phyloP scores from a whole-genome alignment of 164 flowering plant species.

The Cinnamomum chago region DNA sequence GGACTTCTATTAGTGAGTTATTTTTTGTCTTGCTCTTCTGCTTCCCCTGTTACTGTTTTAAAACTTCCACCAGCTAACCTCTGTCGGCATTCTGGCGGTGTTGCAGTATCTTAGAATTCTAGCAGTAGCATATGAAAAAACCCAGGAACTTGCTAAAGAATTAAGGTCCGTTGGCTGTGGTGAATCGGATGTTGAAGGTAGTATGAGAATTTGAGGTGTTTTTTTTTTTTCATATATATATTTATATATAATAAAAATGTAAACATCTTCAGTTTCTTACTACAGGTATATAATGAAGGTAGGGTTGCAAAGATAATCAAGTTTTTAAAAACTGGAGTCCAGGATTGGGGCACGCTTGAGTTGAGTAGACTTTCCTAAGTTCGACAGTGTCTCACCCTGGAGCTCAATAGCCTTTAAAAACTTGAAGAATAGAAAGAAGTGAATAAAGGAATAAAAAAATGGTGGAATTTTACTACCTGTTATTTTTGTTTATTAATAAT shows the following conservation, averaged over 20 bases:
- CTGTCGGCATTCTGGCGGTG: constrained; percentile 19
- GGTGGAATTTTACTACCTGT: too few species aligned
- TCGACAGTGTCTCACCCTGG: too few species aligned
- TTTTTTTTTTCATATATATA: neutral
- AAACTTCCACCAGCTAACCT: constrained; percentile 20
- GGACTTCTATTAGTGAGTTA: constrained; percentile 85
- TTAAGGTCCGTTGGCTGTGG: constrained; percentile 93
- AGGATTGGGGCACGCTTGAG: too few species aligned
- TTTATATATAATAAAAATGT: neutral
- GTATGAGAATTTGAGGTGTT: neutral
- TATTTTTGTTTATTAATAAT: too few species aligned
- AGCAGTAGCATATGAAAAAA: constrained; percentile 95
- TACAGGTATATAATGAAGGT: too few species aligned
- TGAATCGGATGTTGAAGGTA: constrained; percentile 98
- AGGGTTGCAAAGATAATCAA: too few species aligned
- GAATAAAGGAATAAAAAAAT: too few species aligned
- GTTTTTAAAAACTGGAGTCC: too few species aligned
- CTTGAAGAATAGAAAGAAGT: too few species aligned
- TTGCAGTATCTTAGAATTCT: constrained; percentile 93
- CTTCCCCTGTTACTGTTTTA: constrained; percentile 5
- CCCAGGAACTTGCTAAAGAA: constrained; percentile 90
- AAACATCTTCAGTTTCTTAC: neutral
- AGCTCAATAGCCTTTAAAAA: too few species aligned
- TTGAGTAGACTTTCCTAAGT: too few species aligned
- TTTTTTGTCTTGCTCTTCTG: constrained; percentile 1